phyloP scores from a whole-genome alignment of 2,329 filamentous ascomycete species.

The Paecilomyces dactylethromorphus region DNA sequence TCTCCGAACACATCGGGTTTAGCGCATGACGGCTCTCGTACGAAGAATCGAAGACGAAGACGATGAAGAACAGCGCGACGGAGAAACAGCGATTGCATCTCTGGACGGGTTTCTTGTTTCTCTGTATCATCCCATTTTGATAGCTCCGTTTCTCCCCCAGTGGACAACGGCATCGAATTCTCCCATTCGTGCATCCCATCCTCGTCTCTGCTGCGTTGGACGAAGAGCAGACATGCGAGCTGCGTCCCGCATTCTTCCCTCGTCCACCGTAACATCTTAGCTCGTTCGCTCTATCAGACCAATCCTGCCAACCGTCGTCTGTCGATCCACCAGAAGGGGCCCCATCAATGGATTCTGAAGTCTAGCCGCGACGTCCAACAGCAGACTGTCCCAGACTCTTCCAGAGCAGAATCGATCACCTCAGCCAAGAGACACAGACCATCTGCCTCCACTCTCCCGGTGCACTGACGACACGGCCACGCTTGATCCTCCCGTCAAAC shows the following conservation, averaged over 20 bases:
- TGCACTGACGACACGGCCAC: neutral
- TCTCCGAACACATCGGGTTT: neutral
- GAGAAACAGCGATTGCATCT: neutral
- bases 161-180: too few relatives aligned
- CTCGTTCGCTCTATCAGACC: neutral
- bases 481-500: neutral
- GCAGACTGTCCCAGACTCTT: neutral
- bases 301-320: neutral
- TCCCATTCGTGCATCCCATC: conserved; percentile 16
- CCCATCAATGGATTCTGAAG: neutral
- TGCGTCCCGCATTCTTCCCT: neutral
- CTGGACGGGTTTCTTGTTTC: neutral
- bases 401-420: neutral
- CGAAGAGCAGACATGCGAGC: neutral
- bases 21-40: neutral
- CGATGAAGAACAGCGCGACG: neutral
- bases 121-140: neutral
- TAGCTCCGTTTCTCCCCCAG: too few relatives aligned
- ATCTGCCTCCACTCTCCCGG: neutral
- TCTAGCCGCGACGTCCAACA: neutral
- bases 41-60: neutral
- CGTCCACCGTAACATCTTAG: neutral
- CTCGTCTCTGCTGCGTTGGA: conserved; percentile 4
- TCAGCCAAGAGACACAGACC: neutral
- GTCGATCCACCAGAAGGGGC: neutral